phyloP scores from a whole-genome alignment of 768 basidiomycete species.

The Favolaschia claudopus region DNA sequence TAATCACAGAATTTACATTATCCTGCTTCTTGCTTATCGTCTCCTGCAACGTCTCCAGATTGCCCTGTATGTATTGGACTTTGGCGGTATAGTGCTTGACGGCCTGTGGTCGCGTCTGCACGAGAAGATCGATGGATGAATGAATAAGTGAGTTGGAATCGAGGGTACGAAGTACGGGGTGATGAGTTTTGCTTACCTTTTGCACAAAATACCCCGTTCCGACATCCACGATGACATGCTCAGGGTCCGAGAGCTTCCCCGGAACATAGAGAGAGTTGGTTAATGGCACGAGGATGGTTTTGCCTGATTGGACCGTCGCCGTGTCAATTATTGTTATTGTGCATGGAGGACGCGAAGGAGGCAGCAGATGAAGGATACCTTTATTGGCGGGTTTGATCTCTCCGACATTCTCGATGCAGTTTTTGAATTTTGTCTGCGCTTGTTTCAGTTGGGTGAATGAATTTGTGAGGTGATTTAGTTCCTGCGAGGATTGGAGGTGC shows the following conservation, averaged over 20 bases:
- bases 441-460: conserved; percentile 93
- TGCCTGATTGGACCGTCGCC: conserved; percentile 62
- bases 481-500: conserved; percentile 55
- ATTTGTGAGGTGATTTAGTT: conserved; percentile 89
- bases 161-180: no score
- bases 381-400: conserved; percentile 78
- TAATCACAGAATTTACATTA: conserved; percentile 78
- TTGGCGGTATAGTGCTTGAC: conserved; percentile 82
- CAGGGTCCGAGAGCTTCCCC: conserved; percentile 82
- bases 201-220: conserved; percentile 97
- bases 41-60: conserved; percentile 87
- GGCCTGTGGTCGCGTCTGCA: conserved; percentile 84
- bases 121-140: neutral
- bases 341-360: neutral
- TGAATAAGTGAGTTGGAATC: neutral
- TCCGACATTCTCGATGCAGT: conserved; percentile 81
- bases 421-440: conserved; percentile 91
- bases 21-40: conserved; percentile 93
- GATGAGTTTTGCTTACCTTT: conserved; percentile 87
- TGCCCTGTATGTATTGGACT: conserved; percentile 80
- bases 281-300: conserved; percentile 89
- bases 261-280: conserved; percentile 97
- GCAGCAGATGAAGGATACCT: conserved; percentile 42
- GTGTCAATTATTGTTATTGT: neutral
- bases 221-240: conserved; percentile 92